A percentile compares a stretch with the other conserved stretches of the same genome.
Conservation (phyloP, 768 basidiomycete genomes). For the Coprinopsis cinerea region DNA sequence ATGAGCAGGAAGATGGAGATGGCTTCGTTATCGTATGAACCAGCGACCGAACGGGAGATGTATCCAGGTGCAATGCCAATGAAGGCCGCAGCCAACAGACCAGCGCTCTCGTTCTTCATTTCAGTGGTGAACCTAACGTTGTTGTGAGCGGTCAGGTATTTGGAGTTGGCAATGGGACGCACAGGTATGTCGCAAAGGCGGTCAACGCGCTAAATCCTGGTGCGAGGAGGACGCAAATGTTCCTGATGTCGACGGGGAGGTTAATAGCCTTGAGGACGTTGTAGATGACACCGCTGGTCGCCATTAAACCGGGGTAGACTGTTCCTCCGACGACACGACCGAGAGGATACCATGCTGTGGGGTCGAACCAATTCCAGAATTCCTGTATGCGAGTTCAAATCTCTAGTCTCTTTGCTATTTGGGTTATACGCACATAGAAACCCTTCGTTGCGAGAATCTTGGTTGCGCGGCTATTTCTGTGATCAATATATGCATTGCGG, state of each 20-base stretch:
- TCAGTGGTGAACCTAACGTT: slow-evolving; percentile 84
- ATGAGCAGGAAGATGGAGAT: slow-evolving; percentile 99
- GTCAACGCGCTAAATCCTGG: slow-evolving; percentile 97
- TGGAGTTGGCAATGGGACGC: slow-evolving; percentile 19
- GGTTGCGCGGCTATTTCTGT: slow-evolving; percentile 73
- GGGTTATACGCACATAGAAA: slow-evolving; percentile 71
- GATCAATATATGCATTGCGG: slow-evolving; percentile 14
- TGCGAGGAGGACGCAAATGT: slow-evolving; percentile 93
- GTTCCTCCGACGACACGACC: slow-evolving; percentile 98
- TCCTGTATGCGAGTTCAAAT: slow-evolving; percentile 44
- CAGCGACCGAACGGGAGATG: slow-evolving; percentile 97
- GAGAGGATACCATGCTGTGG: slow-evolving; percentile 98
- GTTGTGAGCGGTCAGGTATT: neutral
- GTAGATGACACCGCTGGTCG: slow-evolving; percentile 96
- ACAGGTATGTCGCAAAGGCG: slow-evolving; percentile 96
- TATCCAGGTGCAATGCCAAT: slow-evolving; percentile 98
- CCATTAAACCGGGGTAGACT: slow-evolving; percentile 98
- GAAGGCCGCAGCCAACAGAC: slow-evolving; percentile 95
- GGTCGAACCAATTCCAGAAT: slow-evolving; percentile 99
- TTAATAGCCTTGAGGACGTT: slow-evolving; percentile 81
- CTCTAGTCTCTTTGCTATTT: neutral
- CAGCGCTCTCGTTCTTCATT: slow-evolving; percentile 92
- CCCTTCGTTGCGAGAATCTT: slow-evolving; percentile 86
- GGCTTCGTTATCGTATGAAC: slow-evolving; percentile 99
- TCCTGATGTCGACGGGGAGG: slow-evolving; percentile 95